Percentiles rank a stretch among this genome's conserved stretches.
phyloP scores from a whole-genome alignment of 1,284 basidiomycete genomes.

The Boletus smithii region DNA sequence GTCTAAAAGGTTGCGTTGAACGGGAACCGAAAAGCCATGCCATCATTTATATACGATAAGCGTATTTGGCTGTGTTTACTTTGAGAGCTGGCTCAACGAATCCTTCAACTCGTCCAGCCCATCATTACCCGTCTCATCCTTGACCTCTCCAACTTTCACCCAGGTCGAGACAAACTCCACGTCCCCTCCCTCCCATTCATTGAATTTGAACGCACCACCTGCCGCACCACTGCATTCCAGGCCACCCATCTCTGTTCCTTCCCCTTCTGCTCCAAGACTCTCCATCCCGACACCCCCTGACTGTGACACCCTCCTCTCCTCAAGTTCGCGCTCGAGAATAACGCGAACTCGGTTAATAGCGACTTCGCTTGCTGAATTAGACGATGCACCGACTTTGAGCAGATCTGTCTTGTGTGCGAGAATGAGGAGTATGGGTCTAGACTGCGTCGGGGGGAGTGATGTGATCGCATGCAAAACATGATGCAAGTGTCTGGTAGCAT shows the following conservation, averaged over 20 bases:
- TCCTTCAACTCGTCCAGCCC: conserved; percentile 47
- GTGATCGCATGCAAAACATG: conserved; percentile 63
- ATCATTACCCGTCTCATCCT: conserved; percentile 30
- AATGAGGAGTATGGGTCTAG: conserved; percentile 57
- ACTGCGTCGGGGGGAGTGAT: conserved; percentile 65
- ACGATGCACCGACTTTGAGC: conserved; percentile 49
- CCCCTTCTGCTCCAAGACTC: conserved; percentile 63
- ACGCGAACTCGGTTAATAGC: conserved; percentile 67
- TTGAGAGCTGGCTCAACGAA: conserved; percentile 50
- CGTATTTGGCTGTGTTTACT: conserved; percentile 33
- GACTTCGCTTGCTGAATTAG: conserved; percentile 45
- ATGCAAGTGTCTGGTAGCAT: conserved; percentile 62
- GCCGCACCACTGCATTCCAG: conserved; percentile 52
- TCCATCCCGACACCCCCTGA: conserved; percentile 65
- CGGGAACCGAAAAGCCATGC: background rate
- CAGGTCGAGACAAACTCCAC: conserved; percentile 62
- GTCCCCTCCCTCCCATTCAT: conserved; percentile 77
- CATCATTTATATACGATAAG: conserved; percentile 15
- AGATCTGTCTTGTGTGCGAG: conserved; percentile 75
- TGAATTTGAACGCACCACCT: conserved; percentile 60
- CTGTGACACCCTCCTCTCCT: conserved; percentile 64
- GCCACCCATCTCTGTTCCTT: conserved; percentile 56
- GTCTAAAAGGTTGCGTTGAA: conserved; percentile 67
- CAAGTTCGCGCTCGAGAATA: conserved; percentile 76
- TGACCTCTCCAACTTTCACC: conserved; percentile 38